Evolutionary conservation across 139 green algal genomes (phyloP), one percentile per base, ranked within the genome.

Genomic region (Chlamydomonas urium): DNA sequence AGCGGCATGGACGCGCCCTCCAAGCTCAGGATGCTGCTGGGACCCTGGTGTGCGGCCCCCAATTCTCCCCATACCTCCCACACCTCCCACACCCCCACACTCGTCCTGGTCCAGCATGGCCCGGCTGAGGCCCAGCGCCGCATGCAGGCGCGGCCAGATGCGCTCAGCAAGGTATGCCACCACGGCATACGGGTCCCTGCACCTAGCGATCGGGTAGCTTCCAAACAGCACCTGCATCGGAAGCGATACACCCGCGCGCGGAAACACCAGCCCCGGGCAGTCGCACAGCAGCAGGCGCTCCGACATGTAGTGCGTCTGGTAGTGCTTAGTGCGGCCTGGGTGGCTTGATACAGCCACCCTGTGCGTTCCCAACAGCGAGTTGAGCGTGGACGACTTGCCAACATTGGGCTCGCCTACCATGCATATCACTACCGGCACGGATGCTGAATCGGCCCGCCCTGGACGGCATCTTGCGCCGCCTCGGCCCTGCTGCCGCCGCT

Each of bases 211-310:
- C 32, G 86, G 86, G 37, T 76, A 88, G 69, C 67, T 79, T 53
- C 86, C 86, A 68, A 77, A 91, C 47, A 91, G 73, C n/a, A 89
- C 73, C 86, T 90, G 85, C 76, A 90, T 79, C 19, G 81, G 66
- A 24, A 90, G 74, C 6, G 77, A 71, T 38, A 90, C 83, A 56
- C 85, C 77, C 17, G 84, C 59, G 0, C 86, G 76, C 0, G 86
- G 86, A 58, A 91, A 91, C n/a, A 91, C 86, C 31, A 91, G 73
- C 1, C 86, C 86, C 0, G 86, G 86, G 78, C 84, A 90, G 69
- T 91, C 86, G 60, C 82, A 89, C 68, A 91, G 72, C 81, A 90
- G 78, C 6, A 89, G 77, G 6, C 53, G 58, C 31, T 37, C 71
- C 3, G 62, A 57, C 61, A 88, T 76, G 53, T 72, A 78, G 81